Conservation (phyloP, 2,329 filamentous ascomycete genomes). For the Leptosphaerulina australis region DNA sequence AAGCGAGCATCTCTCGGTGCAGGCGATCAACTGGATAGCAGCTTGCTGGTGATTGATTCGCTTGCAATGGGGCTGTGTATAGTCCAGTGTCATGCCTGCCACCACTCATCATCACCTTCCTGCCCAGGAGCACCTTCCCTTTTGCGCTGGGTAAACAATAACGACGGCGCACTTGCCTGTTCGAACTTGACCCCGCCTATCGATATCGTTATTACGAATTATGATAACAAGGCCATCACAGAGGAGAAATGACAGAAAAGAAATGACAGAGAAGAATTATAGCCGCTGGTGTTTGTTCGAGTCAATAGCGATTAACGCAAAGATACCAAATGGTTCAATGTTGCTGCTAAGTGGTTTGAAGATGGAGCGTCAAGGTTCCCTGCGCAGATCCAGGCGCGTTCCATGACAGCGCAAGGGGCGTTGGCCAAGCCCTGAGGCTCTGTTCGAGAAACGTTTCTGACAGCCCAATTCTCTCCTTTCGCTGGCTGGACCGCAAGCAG, state of each 20-base stretch:
- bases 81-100: not conserved
- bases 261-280: not conserved
- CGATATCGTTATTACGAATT: not conserved
- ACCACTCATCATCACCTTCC: no score
- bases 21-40: no score
- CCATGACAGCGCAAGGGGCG: slow-evolving; percentile 14
- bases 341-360: not conserved
- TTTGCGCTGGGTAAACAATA: slow-evolving; percentile 8
- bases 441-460: slow-evolving; percentile 13
- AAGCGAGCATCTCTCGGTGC: no score
- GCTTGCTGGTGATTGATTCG: no score
- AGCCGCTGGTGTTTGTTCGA: not conserved
- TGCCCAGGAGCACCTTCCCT: slow-evolving; percentile 7
- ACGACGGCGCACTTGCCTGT: slow-evolving; percentile 14
- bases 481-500: slow-evolving; percentile 11
- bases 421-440: slow-evolving; percentile 14
- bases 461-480: slow-evolving; percentile 5
- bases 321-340: slow-evolving; percentile 3
- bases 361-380: slow-evolving; percentile 4
- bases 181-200: slow-evolving; percentile 4
- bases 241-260: not conserved
- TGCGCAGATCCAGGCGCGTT: slow-evolving; percentile 17
- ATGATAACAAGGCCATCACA: not conserved
- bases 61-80: not conserved
- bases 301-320: not conserved